Percentiles rank a stretch among this genome's conserved stretches.
These are phyloP conservation scores for Saccharomycopsis olivae DNA, from an alignment of 805 yeast species.

Conservation along the genomic window DNA sequence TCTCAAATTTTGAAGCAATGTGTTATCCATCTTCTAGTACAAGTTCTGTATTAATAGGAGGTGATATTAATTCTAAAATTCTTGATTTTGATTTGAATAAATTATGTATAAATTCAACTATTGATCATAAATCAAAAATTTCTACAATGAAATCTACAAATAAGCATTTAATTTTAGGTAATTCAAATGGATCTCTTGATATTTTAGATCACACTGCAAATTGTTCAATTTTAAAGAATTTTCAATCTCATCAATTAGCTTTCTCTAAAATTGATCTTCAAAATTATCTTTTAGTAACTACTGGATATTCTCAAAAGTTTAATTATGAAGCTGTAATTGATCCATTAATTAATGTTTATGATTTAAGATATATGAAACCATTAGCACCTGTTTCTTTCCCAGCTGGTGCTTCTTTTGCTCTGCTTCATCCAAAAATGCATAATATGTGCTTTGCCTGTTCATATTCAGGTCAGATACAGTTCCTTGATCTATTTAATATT, in stretches of 20 bases:
- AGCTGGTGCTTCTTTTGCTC: conserved; percentile 79
- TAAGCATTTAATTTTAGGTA: conserved; percentile 50
- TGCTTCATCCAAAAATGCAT: conserved; percentile 80
- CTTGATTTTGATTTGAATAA: conserved; percentile 33
- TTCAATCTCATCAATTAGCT: conserved; percentile 49
- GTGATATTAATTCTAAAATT: conserved; percentile 19
- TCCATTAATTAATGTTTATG: conserved; percentile 76
- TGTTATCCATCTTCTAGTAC: conserved; percentile 3
- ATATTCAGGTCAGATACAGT: conserved; percentile 70
- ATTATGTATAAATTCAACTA: conserved; percentile 26
- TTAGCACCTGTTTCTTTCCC: conserved; percentile 79
- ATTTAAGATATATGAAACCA: conserved; percentile 59
- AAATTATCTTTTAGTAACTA: conserved; percentile 61
- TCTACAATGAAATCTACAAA: conserved; percentile 38
- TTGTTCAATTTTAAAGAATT: conserved; percentile 37
- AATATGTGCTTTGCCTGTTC: conserved; percentile 69
- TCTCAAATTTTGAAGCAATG: conserved; percentile 23
- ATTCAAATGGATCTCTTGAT: conserved; percentile 49
- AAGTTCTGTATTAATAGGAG: conserved; percentile 6
- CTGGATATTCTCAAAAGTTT: conserved; percentile 66
- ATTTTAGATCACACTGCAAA: conserved; percentile 46
- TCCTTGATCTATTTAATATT: conserved; percentile 78
- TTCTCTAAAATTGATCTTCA: conserved; percentile 55
- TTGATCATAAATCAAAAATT: conserved; percentile 35
- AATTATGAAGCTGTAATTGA: conserved; percentile 44